A percentile compares a stretch with the other conserved stretches of the same genome.
Conservation (phyloP, 495 filamentous ascomycete genomes). For the Aspergillus carlsbadensis region DNA sequence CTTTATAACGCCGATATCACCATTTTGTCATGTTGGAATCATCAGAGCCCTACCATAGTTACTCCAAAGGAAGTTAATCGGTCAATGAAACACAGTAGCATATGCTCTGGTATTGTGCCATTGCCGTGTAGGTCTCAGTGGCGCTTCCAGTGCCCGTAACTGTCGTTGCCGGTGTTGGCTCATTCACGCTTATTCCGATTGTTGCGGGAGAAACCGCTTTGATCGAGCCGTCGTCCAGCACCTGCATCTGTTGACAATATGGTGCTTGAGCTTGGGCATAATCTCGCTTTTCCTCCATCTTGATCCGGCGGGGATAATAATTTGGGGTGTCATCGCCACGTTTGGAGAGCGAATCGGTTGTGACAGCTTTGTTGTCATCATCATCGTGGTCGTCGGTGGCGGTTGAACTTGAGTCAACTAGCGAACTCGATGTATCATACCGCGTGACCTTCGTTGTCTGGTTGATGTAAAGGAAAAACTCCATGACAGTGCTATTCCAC, state of each 20-base stretch:
- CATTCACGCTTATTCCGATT: conserved; percentile 60
- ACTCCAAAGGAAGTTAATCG: conserved; percentile 24
- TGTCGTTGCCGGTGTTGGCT: conserved; percentile 45
- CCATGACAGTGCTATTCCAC: conserved; percentile 80
- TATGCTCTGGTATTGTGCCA: conserved; percentile 37
- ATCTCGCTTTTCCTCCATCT: conserved; percentile 74
- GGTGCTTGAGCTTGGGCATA: conserved; percentile 41
- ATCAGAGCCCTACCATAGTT: not conserved
- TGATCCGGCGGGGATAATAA: conserved; percentile 70
- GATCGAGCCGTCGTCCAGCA: conserved; percentile 51
- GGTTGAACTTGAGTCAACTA: not conserved
- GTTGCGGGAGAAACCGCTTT: conserved; percentile 46
- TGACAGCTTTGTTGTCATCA: not conserved
- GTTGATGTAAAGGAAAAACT: conserved; percentile 77
- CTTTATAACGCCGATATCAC: conserved; percentile 22
- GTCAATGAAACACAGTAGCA: conserved; percentile 46
- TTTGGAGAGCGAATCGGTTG: conserved; percentile 12
- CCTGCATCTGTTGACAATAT: conserved; percentile 71
- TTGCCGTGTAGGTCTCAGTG: conserved; percentile 40
- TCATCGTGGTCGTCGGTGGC: not conserved
- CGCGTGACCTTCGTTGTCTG: conserved; percentile 47
- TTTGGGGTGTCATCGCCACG: conserved; percentile 17
- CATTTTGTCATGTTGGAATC: not conserved
- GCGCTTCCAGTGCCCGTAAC: conserved; percentile 23
- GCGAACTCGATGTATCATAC: conserved; percentile 24